Evolutionary conservation across 176 grass and related monocot species (phyloP), one percentile per base, ranked within the genome.

Genomic region (Zea mays): DNA sequence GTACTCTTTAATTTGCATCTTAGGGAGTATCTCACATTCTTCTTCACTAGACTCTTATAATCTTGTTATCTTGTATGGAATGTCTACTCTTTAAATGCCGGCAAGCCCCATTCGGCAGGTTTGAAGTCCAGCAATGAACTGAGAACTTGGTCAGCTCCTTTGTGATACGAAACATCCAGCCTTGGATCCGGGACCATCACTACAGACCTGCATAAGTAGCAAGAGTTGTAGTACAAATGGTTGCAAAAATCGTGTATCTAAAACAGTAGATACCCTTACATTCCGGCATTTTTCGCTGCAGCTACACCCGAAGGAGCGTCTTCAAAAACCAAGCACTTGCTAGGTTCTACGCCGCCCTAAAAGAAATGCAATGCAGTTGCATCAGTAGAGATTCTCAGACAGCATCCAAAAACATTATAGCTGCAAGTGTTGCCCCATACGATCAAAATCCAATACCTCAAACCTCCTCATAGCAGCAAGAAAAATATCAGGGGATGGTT

Each of bases 401-500:
- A 87, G 39, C 49, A 60, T 45, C 69, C 69, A 62, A 19, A 48
- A 61, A 72, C 43, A 57, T 73, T 50, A 15, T n/a, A 43, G 8
- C 65, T 41, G 54, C 17, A 58, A 6, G n/a, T 35, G 6, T 62
- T 74, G 2, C 27, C n/a, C 27, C n/a, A 48, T 62, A 72, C 36
- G 55, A 43, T 34, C 4, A 50, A 50, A 61, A 68, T 17, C 17
- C 55, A 60, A 74, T 88, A 92, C 91, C 85, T 98, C 83, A 63
- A 92, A 98, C 76, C 89, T 84, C 65, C 81, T 92, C 71, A 88
- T 84, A 69, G 96, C 91, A 72, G 89, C 85, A 74, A 94, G 91
- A 73, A 98, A 98, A 81, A 98, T 77, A 80, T 94, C 95, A 75
- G 95, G 95, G 87, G 91, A 92, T 74, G 95, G 91, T 72, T 98